phyloP scores from a whole-genome alignment of 2,329 filamentous ascomycete genomes.

The Anisogramma anomala region DNA sequence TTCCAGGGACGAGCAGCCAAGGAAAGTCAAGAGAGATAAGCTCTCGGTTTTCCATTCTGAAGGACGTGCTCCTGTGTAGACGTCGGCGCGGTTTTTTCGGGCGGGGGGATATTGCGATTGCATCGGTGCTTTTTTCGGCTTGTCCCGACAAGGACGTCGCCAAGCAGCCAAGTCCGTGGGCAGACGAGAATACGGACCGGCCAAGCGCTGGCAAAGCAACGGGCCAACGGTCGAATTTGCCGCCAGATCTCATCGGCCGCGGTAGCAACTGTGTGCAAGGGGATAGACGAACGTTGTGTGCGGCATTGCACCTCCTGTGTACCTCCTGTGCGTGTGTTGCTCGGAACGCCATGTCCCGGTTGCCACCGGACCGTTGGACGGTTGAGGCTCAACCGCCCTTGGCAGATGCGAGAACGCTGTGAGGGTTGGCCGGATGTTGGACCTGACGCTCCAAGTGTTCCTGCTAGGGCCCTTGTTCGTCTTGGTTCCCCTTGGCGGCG shows the following conservation, averaged over 20 bases:
- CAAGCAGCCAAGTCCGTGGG: slow-evolving; percentile 7
- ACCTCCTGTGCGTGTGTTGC: background rate
- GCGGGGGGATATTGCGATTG: no score
- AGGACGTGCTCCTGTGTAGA: no score
- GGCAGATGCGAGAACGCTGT: background rate
- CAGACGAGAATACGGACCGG: no score
- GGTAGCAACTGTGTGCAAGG: background rate
- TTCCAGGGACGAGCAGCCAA: no score
- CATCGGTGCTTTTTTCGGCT: no score
- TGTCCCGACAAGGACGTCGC: background rate
- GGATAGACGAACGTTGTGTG: background rate
- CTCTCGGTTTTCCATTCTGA: no score
- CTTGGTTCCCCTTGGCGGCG: slow-evolving; percentile 2
- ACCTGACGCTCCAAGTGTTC: slow-evolving; percentile 5
- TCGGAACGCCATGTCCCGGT: background rate
- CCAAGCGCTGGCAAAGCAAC: no score
- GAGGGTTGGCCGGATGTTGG: no score
- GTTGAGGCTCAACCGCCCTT: slow-evolving; percentile 4
- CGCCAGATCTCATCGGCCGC: background rate
- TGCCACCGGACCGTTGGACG: background rate
- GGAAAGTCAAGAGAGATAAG: no score
- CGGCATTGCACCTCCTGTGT: background rate
- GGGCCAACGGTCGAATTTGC: background rate
- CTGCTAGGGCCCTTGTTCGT: background rate
- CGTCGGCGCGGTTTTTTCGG: no score